Evolutionary conservation across 192 early-diverging fungal genomes (phyloP).

Genomic region (Coemansia sp.): DNA sequence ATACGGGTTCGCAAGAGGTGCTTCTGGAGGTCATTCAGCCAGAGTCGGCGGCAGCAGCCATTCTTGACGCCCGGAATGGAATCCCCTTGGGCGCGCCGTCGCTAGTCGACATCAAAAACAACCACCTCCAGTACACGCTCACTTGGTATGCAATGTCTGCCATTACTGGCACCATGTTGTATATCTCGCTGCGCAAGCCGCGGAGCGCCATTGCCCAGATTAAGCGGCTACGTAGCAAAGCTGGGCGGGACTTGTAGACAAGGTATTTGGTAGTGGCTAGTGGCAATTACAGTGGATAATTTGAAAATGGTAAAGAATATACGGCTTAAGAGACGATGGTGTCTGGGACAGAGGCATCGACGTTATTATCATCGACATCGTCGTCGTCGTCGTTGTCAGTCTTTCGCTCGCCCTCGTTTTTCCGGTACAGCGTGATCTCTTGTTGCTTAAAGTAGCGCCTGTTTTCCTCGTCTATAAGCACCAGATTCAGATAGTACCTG

Average conservation of each 20-base stretch:
- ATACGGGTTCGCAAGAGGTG: constrained; percentile 64
- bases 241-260: constrained; percentile 23
- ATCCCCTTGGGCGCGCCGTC: constrained; percentile 73
- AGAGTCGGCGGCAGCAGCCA: constrained; percentile 33
- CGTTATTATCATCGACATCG: not conserved
- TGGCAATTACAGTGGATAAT: not conserved
- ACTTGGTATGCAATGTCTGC: constrained; percentile 83
- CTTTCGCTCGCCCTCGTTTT: constrained; percentile 45
- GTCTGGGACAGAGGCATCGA: not conserved
- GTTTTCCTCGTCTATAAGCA: constrained; percentile 98
- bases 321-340: not conserved
- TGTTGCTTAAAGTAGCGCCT: constrained; percentile 99
- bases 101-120: constrained; percentile 77
- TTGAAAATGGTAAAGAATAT: not conserved
- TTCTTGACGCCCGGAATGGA: constrained; percentile 50
- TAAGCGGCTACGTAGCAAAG: constrained; percentile 41
- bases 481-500: constrained; percentile 97
- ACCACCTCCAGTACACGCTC: constrained; percentile 82
- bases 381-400: constrained; percentile 6
- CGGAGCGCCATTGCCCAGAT: constrained; percentile 31
- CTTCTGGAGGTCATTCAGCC: constrained; percentile 77
- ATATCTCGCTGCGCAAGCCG: constrained; percentile 62
- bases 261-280: not conserved
- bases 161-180: constrained; percentile 70
- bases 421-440: constrained; percentile 85